A percentile compares a stretch with the other conserved stretches of the same genome.
Evolutionary conservation across 2,329 filamentous ascomycete species (phyloP).

Genomic region (Pyricularia pennisetigena): DNA sequence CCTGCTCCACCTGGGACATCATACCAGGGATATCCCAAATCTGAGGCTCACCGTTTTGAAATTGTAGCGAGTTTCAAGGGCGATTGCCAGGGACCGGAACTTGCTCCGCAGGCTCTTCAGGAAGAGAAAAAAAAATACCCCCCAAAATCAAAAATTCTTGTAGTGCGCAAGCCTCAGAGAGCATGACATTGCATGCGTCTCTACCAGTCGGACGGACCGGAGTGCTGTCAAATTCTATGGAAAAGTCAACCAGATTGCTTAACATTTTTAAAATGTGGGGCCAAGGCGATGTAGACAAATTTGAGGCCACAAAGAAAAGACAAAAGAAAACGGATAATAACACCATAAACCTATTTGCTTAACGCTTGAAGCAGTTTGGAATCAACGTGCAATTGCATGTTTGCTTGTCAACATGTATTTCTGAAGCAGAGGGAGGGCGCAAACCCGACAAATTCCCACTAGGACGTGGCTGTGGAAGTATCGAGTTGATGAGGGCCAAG

Average conservation of each 20-base stretch:
- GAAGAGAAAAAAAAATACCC: background rate
- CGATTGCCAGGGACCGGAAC: constrained; percentile 18
- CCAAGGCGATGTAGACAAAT: background rate
- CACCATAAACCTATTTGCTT: background rate
- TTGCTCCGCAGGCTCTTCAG: background rate
- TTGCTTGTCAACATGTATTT: background rate
- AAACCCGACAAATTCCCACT: background rate
- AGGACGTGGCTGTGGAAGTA: background rate
- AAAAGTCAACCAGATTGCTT: background rate
- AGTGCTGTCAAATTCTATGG: background rate
- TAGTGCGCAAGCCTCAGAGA: background rate
- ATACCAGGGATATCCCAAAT: background rate
- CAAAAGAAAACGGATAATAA: background rate
- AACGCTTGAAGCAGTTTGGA: background rate
- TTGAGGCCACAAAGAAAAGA: background rate
- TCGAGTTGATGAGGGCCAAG: background rate
- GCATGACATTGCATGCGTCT: background rate
- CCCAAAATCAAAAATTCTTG: background rate
- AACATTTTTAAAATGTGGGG: background rate
- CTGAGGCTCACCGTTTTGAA: constrained; percentile 19
- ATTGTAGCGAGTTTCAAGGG: constrained; percentile 48
- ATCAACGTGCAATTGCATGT: background rate
- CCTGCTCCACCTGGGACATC: background rate
- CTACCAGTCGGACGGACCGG: background rate
- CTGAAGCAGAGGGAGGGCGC: background rate